These are phyloP conservation scores for Boletus rubroflammeus DNA, from an alignment of 768 basidiomycete species.

Conservation along the genomic window DNA sequence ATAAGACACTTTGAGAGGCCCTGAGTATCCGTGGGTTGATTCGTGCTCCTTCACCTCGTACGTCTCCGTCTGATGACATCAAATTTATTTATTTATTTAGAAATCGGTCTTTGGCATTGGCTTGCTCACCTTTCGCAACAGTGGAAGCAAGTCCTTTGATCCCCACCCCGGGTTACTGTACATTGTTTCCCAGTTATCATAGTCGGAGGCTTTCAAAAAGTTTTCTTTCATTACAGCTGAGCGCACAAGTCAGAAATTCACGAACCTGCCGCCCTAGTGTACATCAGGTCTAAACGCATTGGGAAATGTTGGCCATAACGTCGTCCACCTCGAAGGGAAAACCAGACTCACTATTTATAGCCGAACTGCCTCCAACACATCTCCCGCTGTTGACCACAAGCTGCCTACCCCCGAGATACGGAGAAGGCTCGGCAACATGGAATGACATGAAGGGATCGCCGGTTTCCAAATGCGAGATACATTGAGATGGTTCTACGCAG, in stretches of 20 bases:
- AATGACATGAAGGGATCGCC: constrained; percentile 17
- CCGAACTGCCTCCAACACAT: constrained; percentile 33
- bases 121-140: constrained; percentile 21
- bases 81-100: not conserved
- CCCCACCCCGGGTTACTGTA: constrained; percentile 23
- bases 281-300: constrained; percentile 40
- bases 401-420: constrained; percentile 11
- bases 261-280: constrained; percentile 47
- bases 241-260: not conserved
- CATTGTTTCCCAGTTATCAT: constrained; percentile 32
- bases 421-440: constrained; percentile 16
- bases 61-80: constrained; percentile 16
- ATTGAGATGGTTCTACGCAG: constrained; percentile 25
- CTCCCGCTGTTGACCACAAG: constrained; percentile 20
- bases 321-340: not conserved
- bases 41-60: constrained; percentile 15
- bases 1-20: constrained; percentile 23
- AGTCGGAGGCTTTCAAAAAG: constrained; percentile 45
- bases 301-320: not conserved
- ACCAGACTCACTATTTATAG: constrained; percentile 46
- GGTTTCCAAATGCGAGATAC: constrained; percentile 13
- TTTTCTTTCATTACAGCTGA: not conserved
- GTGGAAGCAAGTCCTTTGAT: constrained; percentile 24
- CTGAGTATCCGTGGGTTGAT: constrained; percentile 23
- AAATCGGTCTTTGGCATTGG: too few relatives aligned